Conservation (phyloP, 208 protist genomes). For the Phytomonas sp. region DNA sequence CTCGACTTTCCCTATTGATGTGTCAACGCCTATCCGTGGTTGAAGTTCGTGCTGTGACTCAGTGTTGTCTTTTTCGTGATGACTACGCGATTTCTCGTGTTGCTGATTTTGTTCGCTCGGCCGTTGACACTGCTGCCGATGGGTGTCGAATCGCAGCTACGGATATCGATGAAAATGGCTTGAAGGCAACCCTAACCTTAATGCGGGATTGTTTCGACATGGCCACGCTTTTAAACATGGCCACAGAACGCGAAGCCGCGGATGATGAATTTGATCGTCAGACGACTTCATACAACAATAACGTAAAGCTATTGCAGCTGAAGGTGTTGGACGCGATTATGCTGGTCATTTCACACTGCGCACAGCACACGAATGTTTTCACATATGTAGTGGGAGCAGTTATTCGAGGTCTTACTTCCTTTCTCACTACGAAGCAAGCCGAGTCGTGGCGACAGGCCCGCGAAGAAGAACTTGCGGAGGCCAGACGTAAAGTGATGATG, state of each 20-base stretch:
- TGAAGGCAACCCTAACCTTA: slow-evolving; percentile 36
- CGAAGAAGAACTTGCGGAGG: slow-evolving; percentile 14
- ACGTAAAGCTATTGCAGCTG: slow-evolving; percentile 59
- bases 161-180: slow-evolving; percentile 16
- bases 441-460: slow-evolving; percentile 27
- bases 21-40: slow-evolving; percentile 30
- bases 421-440: slow-evolving; percentile 53
- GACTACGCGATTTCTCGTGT: slow-evolving; percentile 10
- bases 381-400: slow-evolving; percentile 37
- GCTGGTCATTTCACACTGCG: slow-evolving; percentile 47
- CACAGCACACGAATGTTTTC: slow-evolving; percentile 23
- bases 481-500: slow-evolving; percentile 9
- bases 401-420: slow-evolving; percentile 51
- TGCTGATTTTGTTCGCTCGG: slow-evolving; percentile 57
- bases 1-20: slow-evolving; percentile 16
- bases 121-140: slow-evolving; percentile 49
- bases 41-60: background rate
- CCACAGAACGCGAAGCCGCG: slow-evolving; percentile 32
- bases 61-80: background rate
- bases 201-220: slow-evolving; percentile 53
- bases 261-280: slow-evolving; percentile 63
- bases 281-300: slow-evolving; percentile 54
- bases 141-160: slow-evolving; percentile 34
- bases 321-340: slow-evolving; percentile 42
- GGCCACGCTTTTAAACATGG: slow-evolving; percentile 49